phyloP scores from a whole-genome alignment of 1,284 basidiomycete species.

The Chiua sp. region DNA sequence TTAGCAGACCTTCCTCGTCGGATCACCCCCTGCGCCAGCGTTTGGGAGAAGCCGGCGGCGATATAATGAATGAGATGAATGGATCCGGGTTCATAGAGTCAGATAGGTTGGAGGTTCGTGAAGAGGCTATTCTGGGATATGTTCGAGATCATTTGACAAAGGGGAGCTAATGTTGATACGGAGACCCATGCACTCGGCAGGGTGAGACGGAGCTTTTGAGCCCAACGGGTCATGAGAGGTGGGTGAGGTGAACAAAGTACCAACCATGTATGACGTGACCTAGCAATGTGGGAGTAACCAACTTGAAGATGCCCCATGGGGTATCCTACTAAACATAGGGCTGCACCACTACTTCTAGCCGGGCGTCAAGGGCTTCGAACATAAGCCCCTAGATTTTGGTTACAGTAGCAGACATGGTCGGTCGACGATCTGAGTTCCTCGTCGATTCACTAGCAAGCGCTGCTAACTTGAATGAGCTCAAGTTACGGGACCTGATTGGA shows the following conservation, averaged over 20 bases:
- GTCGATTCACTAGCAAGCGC: too few relatives aligned
- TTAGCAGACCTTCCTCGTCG: not conserved
- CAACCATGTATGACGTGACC: not conserved
- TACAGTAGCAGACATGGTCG: not conserved
- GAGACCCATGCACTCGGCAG: not conserved
- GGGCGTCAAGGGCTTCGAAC: too few relatives aligned
- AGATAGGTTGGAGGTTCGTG: not conserved
- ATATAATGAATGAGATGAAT: not conserved
- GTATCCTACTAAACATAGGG: conserved; percentile 17
- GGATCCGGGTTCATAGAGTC: not conserved
- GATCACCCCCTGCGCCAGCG: not conserved
- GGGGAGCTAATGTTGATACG: not conserved
- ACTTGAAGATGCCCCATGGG: not conserved
- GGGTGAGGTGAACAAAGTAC: conserved; percentile 11
- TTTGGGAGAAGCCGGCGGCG: not conserved
- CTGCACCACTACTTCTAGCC: not conserved
- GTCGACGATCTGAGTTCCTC: not conserved
- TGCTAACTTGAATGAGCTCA: too few relatives aligned
- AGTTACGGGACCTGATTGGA: too few relatives aligned
- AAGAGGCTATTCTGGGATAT: conserved; percentile 3
- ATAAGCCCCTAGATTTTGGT: not conserved
- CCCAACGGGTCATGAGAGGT: not conserved
- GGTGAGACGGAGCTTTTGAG: not conserved
- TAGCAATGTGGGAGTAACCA: conserved; percentile 1
- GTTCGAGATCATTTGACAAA: not conserved